phyloP scores from a whole-genome alignment of 371 early-diverging fungal genomes.

The Synchytrium microbalum region DNA sequence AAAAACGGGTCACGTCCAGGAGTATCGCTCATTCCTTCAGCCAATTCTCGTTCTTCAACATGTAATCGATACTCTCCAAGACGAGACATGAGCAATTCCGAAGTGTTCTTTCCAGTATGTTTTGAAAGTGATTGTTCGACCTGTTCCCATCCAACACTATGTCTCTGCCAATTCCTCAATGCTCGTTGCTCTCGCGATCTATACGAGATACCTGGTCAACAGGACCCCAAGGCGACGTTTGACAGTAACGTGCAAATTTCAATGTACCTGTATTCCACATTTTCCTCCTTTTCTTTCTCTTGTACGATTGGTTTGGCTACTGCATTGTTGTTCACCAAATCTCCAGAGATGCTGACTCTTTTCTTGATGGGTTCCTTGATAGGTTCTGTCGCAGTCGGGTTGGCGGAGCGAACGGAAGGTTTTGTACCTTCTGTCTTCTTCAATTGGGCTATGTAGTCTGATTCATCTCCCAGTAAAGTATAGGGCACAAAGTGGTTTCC shows the following conservation, averaged over 20 bases:
- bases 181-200: constrained; percentile 31
- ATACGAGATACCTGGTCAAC: too few relatives aligned
- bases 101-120: constrained; percentile 14
- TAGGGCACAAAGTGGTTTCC: constrained; percentile 1
- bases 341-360: constrained; percentile 19
- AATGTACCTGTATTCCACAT: not conserved
- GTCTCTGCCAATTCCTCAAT: constrained; percentile 38
- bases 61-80: constrained; percentile 32
- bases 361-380: constrained; percentile 4
- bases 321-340: constrained; percentile 3
- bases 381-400: not conserved
- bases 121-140: constrained; percentile 25
- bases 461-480: constrained; percentile 9
- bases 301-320: not conserved
- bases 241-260: not conserved
- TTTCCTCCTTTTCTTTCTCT: not conserved
- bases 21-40: constrained; percentile 31
- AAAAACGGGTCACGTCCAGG: constrained; percentile 34
- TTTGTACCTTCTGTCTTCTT: not conserved
- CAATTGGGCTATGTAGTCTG: constrained; percentile 7
- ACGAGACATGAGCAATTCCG: constrained; percentile 32
- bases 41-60: constrained; percentile 34
- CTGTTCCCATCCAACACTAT: constrained; percentile 31
- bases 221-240: not conserved
- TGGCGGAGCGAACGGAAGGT: not conserved